Conservation (phyloP, 345 rosid genomes). For the Arabis hirsuta region DNA sequence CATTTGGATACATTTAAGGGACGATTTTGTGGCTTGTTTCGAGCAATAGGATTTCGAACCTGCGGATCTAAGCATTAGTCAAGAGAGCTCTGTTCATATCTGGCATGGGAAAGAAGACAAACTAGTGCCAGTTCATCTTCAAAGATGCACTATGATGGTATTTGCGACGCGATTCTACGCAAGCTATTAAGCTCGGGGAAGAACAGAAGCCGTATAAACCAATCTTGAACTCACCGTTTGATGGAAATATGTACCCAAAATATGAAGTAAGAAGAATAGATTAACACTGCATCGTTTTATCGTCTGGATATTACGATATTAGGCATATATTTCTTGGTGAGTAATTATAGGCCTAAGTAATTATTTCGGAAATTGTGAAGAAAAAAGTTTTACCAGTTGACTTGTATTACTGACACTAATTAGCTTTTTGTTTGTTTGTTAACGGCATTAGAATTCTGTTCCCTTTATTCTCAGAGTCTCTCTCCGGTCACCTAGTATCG, state of each 20-base stretch:
- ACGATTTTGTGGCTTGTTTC: conserved; percentile 59
- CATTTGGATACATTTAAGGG: conserved; percentile 65
- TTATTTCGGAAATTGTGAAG: not conserved
- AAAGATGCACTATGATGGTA: conserved; percentile 70
- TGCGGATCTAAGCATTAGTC: conserved; percentile 47
- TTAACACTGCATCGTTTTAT: too few species aligned
- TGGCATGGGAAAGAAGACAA: conserved; percentile 90
- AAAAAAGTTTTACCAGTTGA: not conserved
- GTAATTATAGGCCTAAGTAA: not conserved
- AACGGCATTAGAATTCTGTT: not conserved
- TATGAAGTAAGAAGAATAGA: not conserved
- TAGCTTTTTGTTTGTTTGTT: too few species aligned
- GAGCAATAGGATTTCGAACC: conserved; percentile 92
- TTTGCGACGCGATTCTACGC: conserved; percentile 66
- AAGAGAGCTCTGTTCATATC: conserved; percentile 59
- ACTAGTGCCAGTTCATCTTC: conserved; percentile 80
- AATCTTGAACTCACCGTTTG: conserved; percentile 11
- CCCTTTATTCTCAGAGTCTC: conserved; percentile 10
- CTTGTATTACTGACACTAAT: too few species aligned
- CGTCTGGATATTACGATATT: too few species aligned
- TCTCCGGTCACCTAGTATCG: not conserved
- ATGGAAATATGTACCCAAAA: not conserved
- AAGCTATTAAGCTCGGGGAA: conserved; percentile 64
- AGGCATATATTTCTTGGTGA: not conserved
- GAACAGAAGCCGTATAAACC: conserved; percentile 45